These are phyloP conservation scores for Talaromyces proteolyticus DNA, from an alignment of 495 filamentous ascomycete species.

Conservation along the genomic window DNA sequence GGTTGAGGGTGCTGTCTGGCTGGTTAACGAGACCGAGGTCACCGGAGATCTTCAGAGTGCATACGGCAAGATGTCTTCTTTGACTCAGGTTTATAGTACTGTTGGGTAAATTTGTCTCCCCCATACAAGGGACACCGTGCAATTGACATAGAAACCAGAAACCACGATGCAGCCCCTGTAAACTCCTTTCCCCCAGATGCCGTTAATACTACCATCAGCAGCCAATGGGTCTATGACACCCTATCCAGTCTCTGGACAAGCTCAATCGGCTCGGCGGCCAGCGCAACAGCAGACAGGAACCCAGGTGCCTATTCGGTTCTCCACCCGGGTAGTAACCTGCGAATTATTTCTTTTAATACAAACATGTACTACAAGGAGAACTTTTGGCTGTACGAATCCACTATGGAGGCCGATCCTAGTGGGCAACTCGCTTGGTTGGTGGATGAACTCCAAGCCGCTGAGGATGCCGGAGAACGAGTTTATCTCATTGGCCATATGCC, in stretches of 20 bases:
- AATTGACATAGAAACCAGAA: no score
- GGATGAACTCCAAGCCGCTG: slow-evolving; percentile 42
- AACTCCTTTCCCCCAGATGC: slow-evolving; percentile 41
- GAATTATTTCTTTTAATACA: slow-evolving; percentile 53
- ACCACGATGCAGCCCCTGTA: slow-evolving; percentile 49
- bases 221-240: slow-evolving; percentile 48
- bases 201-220: slow-evolving; percentile 20
- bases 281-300: slow-evolving; percentile 21
- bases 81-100: slow-evolving; percentile 36
- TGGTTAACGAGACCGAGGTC: slow-evolving; percentile 4
- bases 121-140: no score
- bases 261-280: slow-evolving; percentile 34
- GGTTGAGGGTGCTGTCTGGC: slow-evolving; percentile 41
- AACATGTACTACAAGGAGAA: slow-evolving; percentile 52
- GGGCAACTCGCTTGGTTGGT: slow-evolving; percentile 45
- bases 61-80: background rate
- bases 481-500: slow-evolving; percentile 52
- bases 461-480: slow-evolving; percentile 42
- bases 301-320: slow-evolving; percentile 46
- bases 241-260: slow-evolving; percentile 37
- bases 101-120: slow-evolving; percentile 44
- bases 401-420: slow-evolving; percentile 43
- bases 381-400: slow-evolving; percentile 44
- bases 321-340: slow-evolving; percentile 33
- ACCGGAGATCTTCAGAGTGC: background rate